Percentiles rank a stretch among this genome's conserved stretches.
Evolutionary conservation across 768 basidiomycete genomes (phyloP).

Genomic region (Cyclocybe cylindracea): DNA sequence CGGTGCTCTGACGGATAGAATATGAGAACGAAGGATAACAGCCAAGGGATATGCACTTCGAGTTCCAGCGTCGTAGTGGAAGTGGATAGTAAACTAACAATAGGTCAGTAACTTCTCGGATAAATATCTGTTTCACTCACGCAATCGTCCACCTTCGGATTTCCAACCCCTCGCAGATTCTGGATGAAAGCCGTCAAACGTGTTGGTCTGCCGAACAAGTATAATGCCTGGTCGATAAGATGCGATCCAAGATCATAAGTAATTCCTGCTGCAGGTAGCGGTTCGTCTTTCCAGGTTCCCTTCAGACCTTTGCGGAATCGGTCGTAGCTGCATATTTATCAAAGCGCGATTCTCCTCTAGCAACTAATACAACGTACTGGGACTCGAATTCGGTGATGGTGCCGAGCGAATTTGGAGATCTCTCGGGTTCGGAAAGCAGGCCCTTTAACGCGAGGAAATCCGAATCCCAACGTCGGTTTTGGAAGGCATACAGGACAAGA

Average conservation of each 20-base stretch:
- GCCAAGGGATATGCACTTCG: conserved; percentile 55
- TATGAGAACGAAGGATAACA: conserved; percentile 67
- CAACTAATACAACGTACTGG: conserved; percentile 44
- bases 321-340: conserved; percentile 54
- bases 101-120: neutral
- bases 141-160: conserved; percentile 64
- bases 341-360: neutral
- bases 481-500: conserved; percentile 69
- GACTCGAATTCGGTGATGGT: conserved; percentile 73
- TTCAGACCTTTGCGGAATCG: conserved; percentile 67
- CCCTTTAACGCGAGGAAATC: conserved; percentile 70
- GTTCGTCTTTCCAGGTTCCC: conserved; percentile 79
- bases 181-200: conserved; percentile 68
- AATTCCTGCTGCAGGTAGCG: conserved; percentile 60
- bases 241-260: conserved; percentile 83
- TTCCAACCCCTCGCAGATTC: conserved; percentile 68
- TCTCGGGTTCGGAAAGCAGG: conserved; percentile 54
- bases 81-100: conserved; percentile 49
- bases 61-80: conserved; percentile 48
- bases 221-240: conserved; percentile 75
- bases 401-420: conserved; percentile 57
- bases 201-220: conserved; percentile 74
- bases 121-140: conserved; percentile 29
- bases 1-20: conserved; percentile 62
- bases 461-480: conserved; percentile 78